These are phyloP conservation scores for Exserohilum rostratum DNA, from an alignment of 2,329 filamentous ascomycete species.

Conservation along the genomic window DNA sequence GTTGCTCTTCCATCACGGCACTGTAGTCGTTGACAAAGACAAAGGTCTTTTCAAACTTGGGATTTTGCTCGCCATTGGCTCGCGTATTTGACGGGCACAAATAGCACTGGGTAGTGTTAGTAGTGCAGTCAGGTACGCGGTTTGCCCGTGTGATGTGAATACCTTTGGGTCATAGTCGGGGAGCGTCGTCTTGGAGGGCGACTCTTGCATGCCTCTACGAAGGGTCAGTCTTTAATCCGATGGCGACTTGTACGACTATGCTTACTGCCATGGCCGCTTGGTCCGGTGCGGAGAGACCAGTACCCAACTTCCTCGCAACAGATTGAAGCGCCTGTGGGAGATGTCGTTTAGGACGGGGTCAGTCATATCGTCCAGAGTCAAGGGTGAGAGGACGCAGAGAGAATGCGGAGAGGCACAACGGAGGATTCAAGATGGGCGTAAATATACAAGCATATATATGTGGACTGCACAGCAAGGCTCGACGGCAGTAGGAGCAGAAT, in stretches of 20 bases:
- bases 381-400: too few species aligned
- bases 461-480: slow-evolving; percentile 13
- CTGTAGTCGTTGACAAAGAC: slow-evolving; percentile 98
- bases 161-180: slow-evolving; percentile 78
- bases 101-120: slow-evolving; percentile 71
- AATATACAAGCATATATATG: slow-evolving; percentile 18
- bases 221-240: slow-evolving; percentile 10
- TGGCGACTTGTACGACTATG: background rate
- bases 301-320: slow-evolving; percentile 86
- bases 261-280: slow-evolving; percentile 97
- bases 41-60: slow-evolving; percentile 84
- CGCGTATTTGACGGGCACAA: slow-evolving; percentile 90
- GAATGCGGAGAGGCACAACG: slow-evolving; percentile 7
- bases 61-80: slow-evolving; percentile 85
- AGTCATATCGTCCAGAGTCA: slow-evolving; percentile 45
- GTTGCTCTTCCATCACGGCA: slow-evolving; percentile 92
- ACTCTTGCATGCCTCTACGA: slow-evolving; percentile 56
- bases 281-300: slow-evolving; percentile 95
- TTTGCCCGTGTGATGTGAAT: slow-evolving; percentile 13
- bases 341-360: slow-evolving; percentile 77
- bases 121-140: background rate
- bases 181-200: slow-evolving; percentile 54
- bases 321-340: slow-evolving; percentile 93
- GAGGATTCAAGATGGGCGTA: background rate
- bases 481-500: slow-evolving; percentile 19